Base-by-base conservation (phyloP, 2,329 filamentous ascomycete genomes). In the Fusarium sp. region DNA sequence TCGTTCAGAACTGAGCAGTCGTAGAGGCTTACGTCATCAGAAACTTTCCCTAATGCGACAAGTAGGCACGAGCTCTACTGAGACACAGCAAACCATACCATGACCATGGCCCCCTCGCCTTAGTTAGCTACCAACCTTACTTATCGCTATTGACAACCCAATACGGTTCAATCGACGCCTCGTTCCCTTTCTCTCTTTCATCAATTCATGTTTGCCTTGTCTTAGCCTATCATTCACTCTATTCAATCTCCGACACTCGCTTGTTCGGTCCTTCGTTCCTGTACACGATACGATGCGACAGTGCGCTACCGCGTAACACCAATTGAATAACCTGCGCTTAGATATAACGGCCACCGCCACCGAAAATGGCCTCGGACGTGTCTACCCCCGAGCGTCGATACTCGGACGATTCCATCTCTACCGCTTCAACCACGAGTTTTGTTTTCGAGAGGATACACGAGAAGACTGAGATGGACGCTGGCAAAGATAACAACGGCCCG, bases 391-490 rank as follows among this genome's bases (percentile, higher is more conserved):
- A 66, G 44, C 68, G 70, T 43, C 76, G 77, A 50, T 64, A 63
- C 47, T 89, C 88, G 57, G 81, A 81, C 75, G 87, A 86, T 67
- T 93, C 92, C 6, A 79, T 88, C 47, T 93, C 91, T n/a, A 91
- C 91, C 43, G 90, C 90, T n/a, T 96, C 93, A 34, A 95, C 93
- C 14, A 94, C 91, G 6, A 95, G 93, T 74, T 85, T 96, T 16
- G 89, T 96, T 57, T 92, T 96, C 77, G 92, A 96, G 72, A 89
- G 91, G 68, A 86, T 95, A 71, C 87, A 88, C 74, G 90, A 92
- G 77, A 77, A 84, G 78, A 76, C 72, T 61, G 79, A 82, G 62
- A 81, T 81, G 73, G 72, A 76, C 20, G 43, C 69, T 38, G 30
- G 56, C 62, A 74, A 75, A 30, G 51, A 73, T 40, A 59, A 73